These are phyloP conservation scores for Coemansia sp. DNA, from an alignment of 192 early-diverging fungal genomes.

Conservation along the genomic window DNA sequence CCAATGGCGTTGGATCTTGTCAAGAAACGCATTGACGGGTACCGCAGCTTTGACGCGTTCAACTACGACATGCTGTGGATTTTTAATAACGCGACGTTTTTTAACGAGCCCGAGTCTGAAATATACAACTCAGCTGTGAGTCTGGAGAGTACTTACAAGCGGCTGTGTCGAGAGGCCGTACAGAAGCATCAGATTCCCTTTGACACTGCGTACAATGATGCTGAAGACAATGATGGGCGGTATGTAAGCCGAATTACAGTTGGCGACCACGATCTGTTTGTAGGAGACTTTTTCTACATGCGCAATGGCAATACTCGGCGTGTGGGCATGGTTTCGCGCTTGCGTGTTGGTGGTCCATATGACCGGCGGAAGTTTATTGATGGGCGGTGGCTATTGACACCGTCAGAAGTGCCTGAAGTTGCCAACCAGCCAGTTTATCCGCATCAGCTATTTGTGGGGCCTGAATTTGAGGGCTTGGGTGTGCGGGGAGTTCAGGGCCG, in stretches of 20 bases:
- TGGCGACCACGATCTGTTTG: slow-evolving; percentile 43
- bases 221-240: slow-evolving; percentile 33
- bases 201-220: slow-evolving; percentile 43
- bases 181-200: slow-evolving; percentile 45
- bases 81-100: slow-evolving; percentile 89
- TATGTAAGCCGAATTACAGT: slow-evolving; percentile 39
- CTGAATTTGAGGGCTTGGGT: slow-evolving; percentile 33
- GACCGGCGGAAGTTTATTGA: slow-evolving; percentile 53
- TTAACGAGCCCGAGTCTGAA: slow-evolving; percentile 82
- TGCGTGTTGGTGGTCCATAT: slow-evolving; percentile 34
- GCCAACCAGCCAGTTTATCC: slow-evolving; percentile 45
- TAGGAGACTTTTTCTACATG: slow-evolving; percentile 52
- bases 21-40: slow-evolving; percentile 65
- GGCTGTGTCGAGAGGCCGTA: slow-evolving; percentile 24
- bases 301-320: slow-evolving; percentile 21
- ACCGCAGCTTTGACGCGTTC: slow-evolving; percentile 68
- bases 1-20: slow-evolving; percentile 66
- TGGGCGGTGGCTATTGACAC: slow-evolving; percentile 48
- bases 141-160: slow-evolving; percentile 41
- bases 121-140: slow-evolving; percentile 73
- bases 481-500: slow-evolving; percentile 45
- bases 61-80: slow-evolving; percentile 77
- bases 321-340: slow-evolving; percentile 44
- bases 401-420: slow-evolving; percentile 48
- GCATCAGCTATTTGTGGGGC: slow-evolving; percentile 48